Conservation (phyloP, 1,284 basidiomycete genomes). For the Tilletia caries region DNA sequence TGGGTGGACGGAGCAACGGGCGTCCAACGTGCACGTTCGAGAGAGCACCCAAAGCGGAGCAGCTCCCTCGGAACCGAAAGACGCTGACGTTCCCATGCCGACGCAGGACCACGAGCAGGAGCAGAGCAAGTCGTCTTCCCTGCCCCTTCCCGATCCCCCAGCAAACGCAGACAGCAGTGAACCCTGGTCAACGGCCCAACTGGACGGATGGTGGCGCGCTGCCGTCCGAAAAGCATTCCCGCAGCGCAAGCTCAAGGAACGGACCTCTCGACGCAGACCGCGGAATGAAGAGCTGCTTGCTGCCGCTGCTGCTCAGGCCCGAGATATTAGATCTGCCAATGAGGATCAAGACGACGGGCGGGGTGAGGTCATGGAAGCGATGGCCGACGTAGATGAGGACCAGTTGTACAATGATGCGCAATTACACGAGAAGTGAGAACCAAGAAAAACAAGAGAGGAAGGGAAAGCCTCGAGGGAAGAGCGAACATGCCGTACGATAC, state of each 20-base stretch:
- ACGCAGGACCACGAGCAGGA: no score
- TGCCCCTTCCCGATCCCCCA: no score
- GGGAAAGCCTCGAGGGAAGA: neutral
- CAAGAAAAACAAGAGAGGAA: neutral
- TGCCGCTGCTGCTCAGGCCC: neutral
- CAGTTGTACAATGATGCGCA: constrained; percentile 7
- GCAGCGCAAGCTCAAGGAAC: constrained; percentile 12
- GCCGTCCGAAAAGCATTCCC: neutral
- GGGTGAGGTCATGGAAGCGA: no score
- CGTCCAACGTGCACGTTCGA: no score
- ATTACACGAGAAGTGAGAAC: neutral
- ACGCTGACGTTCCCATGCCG: no score
- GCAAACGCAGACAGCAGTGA: no score
- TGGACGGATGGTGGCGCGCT: constrained; percentile 2
- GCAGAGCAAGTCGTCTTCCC: no score
- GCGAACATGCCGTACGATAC: no score
- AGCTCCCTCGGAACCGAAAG: no score
- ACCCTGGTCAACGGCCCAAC: neutral
- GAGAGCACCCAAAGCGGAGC: no score
- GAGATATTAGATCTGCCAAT: neutral
- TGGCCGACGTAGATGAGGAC: neutral
- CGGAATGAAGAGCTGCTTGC: neutral
- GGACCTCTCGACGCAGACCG: neutral
- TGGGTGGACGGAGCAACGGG: constrained; percentile 71
- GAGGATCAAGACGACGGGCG: neutral